These are phyloP conservation scores for Lentinula raphanica DNA, from an alignment of 768 basidiomycete species.

Conservation along the genomic window DNA sequence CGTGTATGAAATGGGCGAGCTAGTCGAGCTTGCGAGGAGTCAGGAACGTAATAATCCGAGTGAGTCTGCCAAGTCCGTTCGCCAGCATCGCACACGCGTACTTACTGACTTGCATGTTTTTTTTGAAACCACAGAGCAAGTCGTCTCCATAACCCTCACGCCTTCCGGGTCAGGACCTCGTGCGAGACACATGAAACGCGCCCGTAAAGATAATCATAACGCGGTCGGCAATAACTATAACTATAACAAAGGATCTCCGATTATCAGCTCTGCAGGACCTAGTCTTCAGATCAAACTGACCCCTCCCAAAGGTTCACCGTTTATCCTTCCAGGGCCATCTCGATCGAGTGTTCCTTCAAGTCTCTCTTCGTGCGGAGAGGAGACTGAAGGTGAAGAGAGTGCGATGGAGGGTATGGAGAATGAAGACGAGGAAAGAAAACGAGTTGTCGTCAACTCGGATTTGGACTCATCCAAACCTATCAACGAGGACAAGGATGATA, in stretches of 20 bases:
- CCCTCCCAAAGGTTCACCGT: not conserved
- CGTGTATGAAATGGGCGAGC: slow-evolving; percentile 2
- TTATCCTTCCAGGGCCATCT: not conserved
- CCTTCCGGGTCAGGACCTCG: not conserved
- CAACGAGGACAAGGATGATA: not conserved
- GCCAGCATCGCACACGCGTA: no score
- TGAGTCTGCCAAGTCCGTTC: not conserved
- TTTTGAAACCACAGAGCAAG: not conserved
- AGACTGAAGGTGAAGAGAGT: not conserved
- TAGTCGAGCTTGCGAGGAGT: not conserved
- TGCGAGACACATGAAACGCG: not conserved
- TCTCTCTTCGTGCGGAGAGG: not conserved
- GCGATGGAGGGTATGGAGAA: no score
- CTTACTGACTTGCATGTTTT: not conserved
- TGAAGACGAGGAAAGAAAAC: not conserved
- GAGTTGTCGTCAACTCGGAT: not conserved
- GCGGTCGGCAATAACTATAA: no score
- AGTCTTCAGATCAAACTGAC: not conserved
- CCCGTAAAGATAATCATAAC: not conserved
- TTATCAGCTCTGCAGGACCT: not conserved
- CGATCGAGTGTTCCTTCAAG: not conserved
- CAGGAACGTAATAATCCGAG: not conserved
- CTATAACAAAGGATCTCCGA: not conserved
- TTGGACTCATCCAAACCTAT: not conserved
- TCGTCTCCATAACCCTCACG: not conserved